Base-by-base conservation (phyloP, 306 rosid genomes). In the Acmispon strigosus region DNA sequence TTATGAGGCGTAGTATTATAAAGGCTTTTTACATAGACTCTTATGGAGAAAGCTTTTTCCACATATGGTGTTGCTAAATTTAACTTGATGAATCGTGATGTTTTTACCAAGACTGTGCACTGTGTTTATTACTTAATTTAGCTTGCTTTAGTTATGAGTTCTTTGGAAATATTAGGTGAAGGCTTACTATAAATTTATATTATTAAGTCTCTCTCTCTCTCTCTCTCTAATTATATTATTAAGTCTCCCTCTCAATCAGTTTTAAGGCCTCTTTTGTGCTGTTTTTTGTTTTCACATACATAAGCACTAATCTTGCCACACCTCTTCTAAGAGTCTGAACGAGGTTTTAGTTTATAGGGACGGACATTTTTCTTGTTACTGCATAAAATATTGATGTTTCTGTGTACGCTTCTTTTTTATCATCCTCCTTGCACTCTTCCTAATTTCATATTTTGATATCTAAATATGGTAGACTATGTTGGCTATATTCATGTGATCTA, bases 341-440 rank as follows among this genome's bases (percentile, higher is more conserved):
- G 36, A 52, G 34, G 67, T 34, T 50, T 51, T 17, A 13, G 7
- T 11, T 64, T 37, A 15, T 43, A 59, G 52, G 37, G 62, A 16
- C 62, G 42, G 9, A 6, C 41, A 12, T 41, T 61, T 52, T 76
- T 52, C 76, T 29, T 63, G 61, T 69, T 63, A 37, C 45, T 51
- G 55, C 36, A 11, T 72, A 51, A 37, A 24, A 54, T 22, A 4
- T 47, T 19, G 73, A 39, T 22, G 37, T 67, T 69, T 62, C 45
- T 52, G 10, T 66, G 45, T 16, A 59, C 18, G 29, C 29, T 20
- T 15, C 36, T 3, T 54, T 42, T 51, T 63, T 64, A 20, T 20
- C 29, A 3, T 37, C 10, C 7, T 34, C 45, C 10, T 32, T 36
- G 49, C 47, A 2, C 22, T 14, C n/a, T 48, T 54, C 15, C 34